These are phyloP conservation scores for Ocimum tenuiflorum DNA, from an alignment of 257 asterid genomes.

Conservation along the genomic window DNA sequence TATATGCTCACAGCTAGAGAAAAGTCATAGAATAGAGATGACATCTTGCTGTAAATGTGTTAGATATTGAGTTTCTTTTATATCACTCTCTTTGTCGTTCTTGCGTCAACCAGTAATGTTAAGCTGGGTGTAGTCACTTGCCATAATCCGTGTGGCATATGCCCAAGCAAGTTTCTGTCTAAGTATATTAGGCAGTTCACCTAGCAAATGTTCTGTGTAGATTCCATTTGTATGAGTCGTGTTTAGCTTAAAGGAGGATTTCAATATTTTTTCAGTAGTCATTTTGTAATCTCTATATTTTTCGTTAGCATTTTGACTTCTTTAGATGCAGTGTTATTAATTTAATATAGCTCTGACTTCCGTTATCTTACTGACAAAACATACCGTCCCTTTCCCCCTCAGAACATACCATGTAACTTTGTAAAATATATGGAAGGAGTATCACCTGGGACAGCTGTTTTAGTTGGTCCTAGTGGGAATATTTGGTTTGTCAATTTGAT, in stretches of 20 bases:
- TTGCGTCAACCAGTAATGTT: not conserved
- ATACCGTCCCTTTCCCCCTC: constrained; percentile 18
- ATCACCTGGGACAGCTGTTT: constrained; percentile 30
- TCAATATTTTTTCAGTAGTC: not conserved
- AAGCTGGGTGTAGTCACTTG: not conserved
- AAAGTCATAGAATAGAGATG: too few species aligned
- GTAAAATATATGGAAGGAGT: constrained; percentile 42
- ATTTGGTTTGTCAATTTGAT: constrained; percentile 34
- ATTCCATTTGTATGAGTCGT: not conserved
- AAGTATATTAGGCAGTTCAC: not conserved
- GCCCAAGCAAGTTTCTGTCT: not conserved
- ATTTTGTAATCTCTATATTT: not conserved
- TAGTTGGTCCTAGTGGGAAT: constrained; percentile 52
- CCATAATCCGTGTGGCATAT: not conserved
- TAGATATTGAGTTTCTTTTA: not conserved
- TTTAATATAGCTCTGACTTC: too few species aligned
- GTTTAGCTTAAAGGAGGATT: not conserved
- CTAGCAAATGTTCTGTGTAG: not conserved
- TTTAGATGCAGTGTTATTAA: too few species aligned
- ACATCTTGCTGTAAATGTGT: too few species aligned
- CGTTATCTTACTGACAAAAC: not conserved
- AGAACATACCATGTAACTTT: constrained; percentile 66
- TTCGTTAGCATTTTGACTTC: constrained; percentile 9
- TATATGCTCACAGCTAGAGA: not conserved
- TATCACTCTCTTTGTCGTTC: not conserved